Evolutionary conservation across 2,329 filamentous ascomycete species (phyloP), one percentile per base, ranked within the genome.

Genomic region (Clonostachys sp.): DNA sequence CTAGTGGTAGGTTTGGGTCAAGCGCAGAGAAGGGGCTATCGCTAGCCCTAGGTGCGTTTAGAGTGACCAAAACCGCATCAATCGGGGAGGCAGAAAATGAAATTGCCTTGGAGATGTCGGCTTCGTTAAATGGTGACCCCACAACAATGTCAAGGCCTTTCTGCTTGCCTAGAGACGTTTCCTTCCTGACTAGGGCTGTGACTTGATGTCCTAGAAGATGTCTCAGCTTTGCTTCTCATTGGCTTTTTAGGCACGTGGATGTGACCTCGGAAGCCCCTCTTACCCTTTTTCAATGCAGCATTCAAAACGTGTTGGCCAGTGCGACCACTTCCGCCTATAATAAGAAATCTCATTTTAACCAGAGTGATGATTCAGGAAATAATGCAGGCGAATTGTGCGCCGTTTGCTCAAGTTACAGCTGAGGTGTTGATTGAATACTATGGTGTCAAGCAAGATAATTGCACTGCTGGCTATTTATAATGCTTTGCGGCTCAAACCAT

Each of bases 21-120:
- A 66, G 61, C 10, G 65, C 63, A 1, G 73, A 61, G 53, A 77
- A 77, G 5, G 74, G 75, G 35, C 61, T 72, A 48, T 77, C 73
- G 14, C 59, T 65, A n/a, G 57, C 60, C 10, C 73, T 67, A 8
- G 64, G 62, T 1, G 73, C 67, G 47, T 64, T 71, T 5, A 79
- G 67, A 0, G 76, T 71, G 20, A 75, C 64, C n/a, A 78, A 58
- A n/a, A 78, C 63, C 2, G 66, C 71, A 33, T 64, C 55, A 12
- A 52, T 50, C 12, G 46, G 44, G 4, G 16, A 42, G 12, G 51
- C 38, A 2, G 51, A 47, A 7, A 55, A 44, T 6, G 35, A 34
- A n/a, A 68, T 60, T 1, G 65, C 64, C 34, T 42, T 50, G 17
- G 51, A 51, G 41, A 74, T 58, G 48, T 66, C 59, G 8, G 55